Evolutionary conservation across 257 asterid genomes (phyloP).

Genomic region (Fraxinus excelsior): DNA sequence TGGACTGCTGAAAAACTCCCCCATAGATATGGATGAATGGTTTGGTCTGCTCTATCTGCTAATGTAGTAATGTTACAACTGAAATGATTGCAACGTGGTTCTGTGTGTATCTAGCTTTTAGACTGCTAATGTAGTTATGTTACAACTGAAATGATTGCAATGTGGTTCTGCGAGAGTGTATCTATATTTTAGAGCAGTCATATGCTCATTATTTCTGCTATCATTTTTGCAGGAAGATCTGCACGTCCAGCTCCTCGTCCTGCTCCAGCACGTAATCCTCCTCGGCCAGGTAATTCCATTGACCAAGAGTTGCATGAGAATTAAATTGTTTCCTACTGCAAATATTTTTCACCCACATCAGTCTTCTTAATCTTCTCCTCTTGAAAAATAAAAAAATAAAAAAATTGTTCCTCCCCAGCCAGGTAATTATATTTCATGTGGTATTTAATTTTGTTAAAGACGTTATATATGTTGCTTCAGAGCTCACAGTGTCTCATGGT

Average conservation of each 20-base stretch:
- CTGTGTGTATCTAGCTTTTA: neutral
- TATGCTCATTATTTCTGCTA: neutral
- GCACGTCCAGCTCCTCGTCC: conserved; percentile 73
- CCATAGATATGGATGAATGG: neutral
- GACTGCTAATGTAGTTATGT: no score
- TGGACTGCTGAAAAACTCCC: neutral
- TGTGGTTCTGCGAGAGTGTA: neutral
- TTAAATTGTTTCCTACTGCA: neutral
- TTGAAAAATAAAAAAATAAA: no score
- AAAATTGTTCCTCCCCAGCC: no score
- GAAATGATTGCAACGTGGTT: neutral
- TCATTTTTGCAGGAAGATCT: conserved; percentile 58
- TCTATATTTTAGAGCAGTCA: neutral
- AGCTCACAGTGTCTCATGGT: conserved; percentile 11
- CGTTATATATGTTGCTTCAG: neutral
- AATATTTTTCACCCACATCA: neutral
- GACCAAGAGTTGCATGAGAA: neutral
- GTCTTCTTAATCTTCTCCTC: neutral
- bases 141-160: neutral
- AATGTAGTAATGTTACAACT: neutral
- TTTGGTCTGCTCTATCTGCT: neutral
- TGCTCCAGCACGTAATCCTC: conserved; percentile 47
- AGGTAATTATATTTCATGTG: neutral
- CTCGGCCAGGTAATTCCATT: conserved; percentile 39
- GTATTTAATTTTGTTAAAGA: neutral